Evolutionary conservation across 306 rosid genomes (phyloP).

Genomic region (Vicia sativa): DNA sequence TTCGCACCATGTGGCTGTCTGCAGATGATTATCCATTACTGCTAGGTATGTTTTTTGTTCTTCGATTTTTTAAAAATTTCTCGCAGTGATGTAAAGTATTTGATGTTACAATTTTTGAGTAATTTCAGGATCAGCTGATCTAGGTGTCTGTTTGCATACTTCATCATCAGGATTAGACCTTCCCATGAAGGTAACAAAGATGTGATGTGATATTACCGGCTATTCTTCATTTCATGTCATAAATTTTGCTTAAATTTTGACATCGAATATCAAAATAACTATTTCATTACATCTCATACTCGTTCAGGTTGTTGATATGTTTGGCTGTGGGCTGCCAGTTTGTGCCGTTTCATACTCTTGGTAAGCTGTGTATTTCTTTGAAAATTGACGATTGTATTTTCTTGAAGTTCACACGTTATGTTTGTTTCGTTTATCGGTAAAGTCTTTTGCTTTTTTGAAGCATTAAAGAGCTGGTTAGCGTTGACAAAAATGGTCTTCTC

Average conservation of each 20-base stretch:
- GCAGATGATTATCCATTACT: conserved; percentile 95
- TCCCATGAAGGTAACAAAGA: conserved; percentile 86
- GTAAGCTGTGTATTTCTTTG: conserved; percentile 43
- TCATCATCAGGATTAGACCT: conserved; percentile 98
- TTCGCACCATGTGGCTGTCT: conserved; percentile 94
- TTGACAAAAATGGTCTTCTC: conserved; percentile 82
- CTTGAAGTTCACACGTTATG: conserved; percentile 7
- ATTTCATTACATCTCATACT: background rate
- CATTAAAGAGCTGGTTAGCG: conserved; percentile 84
- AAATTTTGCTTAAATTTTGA: too few species aligned
- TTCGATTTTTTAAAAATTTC: conserved; percentile 6
- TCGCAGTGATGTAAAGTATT: conserved; percentile 15
- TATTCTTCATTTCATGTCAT: conserved; percentile 25
- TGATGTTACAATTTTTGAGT: conserved; percentile 29
- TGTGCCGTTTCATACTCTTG: conserved; percentile 98
- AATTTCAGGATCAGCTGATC: conserved; percentile 85
- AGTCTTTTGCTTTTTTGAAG: conserved; percentile 47
- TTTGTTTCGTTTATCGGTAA: conserved; percentile 31
- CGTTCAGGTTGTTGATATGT: conserved; percentile 92
- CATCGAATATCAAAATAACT: too few species aligned
- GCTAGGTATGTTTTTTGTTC: conserved; percentile 61
- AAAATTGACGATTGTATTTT: conserved; percentile 11
- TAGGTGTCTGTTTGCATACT: conserved; percentile 95
- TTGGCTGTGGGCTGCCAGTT: conserved; percentile 97
- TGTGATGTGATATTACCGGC: background rate